phyloP scores from a whole-genome alignment of 768 basidiomycete genomes.

The Cyathus striatus region DNA sequence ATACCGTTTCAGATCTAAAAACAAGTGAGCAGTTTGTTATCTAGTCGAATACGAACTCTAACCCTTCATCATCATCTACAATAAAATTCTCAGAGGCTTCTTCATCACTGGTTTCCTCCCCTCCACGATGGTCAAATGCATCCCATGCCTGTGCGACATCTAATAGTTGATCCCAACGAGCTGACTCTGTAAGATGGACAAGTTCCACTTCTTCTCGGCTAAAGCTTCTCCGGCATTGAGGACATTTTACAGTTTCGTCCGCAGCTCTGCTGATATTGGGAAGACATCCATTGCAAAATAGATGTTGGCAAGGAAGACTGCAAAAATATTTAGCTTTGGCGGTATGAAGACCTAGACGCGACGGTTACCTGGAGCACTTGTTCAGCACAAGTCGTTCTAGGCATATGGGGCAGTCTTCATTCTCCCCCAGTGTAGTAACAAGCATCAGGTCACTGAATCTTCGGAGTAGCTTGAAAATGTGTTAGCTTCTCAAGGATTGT shows the following conservation, averaged over 20 bases:
- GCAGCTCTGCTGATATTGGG: constrained; percentile 18
- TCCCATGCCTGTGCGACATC: constrained; percentile 33
- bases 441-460: constrained; percentile 32
- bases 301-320: constrained; percentile 40
- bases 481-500: neutral
- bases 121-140: constrained; percentile 28
- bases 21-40: too few relatives aligned
- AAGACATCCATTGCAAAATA: constrained; percentile 34
- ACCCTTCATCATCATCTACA: constrained; percentile 12
- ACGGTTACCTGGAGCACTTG: constrained; percentile 29
- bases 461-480: constrained; percentile 28
- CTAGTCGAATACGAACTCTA: neutral
- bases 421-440: constrained; percentile 21
- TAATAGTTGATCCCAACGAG: constrained; percentile 39
- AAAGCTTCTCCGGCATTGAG: constrained; percentile 25
- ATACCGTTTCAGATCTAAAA: constrained; percentile 1
- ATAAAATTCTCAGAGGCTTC: constrained; percentile 34
- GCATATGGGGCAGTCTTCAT: constrained; percentile 34
- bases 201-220: constrained; percentile 25
- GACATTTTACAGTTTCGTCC: constrained; percentile 28
- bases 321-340: neutral
- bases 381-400: constrained; percentile 22
- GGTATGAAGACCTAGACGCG: neutral
- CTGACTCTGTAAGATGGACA: constrained; percentile 29
- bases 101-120: constrained; percentile 34